Percentiles rank a stretch among this genome's conserved stretches.
Evolutionary conservation across 2,329 filamentous ascomycete genomes (phyloP).

Genomic region (Magnaporthiopsis rhizophila): DNA sequence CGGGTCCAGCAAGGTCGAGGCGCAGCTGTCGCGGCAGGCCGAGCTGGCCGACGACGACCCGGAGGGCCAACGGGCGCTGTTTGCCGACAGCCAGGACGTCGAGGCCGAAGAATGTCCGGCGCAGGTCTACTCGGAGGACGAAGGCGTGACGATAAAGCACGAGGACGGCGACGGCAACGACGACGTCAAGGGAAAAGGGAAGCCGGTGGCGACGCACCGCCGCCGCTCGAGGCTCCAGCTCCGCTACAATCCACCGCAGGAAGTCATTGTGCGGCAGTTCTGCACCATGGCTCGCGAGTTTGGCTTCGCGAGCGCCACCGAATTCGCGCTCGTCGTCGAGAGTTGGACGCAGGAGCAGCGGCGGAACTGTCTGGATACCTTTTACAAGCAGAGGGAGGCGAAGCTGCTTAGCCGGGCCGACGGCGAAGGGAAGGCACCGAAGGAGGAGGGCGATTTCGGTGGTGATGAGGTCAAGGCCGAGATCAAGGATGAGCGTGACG

Average conservation of each 20-base stretch:
- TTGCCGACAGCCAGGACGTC: conserved; percentile 40
- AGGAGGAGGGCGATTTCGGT: conserved; percentile 9
- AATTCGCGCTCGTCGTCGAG: conserved; percentile 88
- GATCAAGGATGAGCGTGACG: conserved; percentile 8
- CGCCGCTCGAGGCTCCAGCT: conserved; percentile 28
- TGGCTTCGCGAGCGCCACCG: conserved; percentile 66
- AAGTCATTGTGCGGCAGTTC: conserved; percentile 74
- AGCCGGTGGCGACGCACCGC: conserved; percentile 5
- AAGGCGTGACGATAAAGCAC: not conserved
- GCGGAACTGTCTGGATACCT: conserved; percentile 67
- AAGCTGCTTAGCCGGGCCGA: conserved; percentile 28
- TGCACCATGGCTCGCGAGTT: conserved; percentile 80
- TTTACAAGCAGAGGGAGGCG: conserved; percentile 63
- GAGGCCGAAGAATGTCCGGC: conserved; percentile 17
- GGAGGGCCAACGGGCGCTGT: conserved; percentile 46
- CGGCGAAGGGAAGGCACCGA: conserved; percentile 11
- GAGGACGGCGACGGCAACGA: not conserved
- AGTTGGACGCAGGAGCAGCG: conserved; percentile 80
- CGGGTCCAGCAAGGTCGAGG: conserved; percentile 86
- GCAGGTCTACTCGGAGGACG: conserved; percentile 3
- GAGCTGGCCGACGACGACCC: conserved; percentile 26
- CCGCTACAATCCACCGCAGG: conserved; percentile 63
- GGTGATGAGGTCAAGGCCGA: conserved; percentile 9
- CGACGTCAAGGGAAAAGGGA: not conserved
- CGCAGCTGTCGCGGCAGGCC: conserved; percentile 69